Base-by-base conservation (phyloP, 2,329 filamentous ascomycete genomes). In the Hypoxylon sp. region DNA sequence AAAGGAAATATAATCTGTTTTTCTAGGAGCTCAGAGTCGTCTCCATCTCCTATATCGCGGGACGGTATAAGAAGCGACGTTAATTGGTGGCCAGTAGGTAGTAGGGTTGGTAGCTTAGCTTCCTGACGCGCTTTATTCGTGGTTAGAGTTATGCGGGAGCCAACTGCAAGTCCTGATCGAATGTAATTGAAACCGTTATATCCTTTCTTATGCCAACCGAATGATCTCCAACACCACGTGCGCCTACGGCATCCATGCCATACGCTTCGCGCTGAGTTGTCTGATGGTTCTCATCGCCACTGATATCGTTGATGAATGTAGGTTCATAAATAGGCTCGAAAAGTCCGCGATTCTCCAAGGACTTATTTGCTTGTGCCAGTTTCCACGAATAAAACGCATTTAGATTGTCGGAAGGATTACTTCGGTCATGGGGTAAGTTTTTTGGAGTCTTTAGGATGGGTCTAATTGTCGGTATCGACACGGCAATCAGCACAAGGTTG, bases 401-500 rank as follows among this genome's bases (percentile, higher is more conserved):
- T 6, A 31, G 11, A 31, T 44, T 29, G 10, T 44, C 11, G 19
- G 6, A 35, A 13, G 14, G 37, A 3, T 22, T 24, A 44, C 26
- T 55, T 26, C 31, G 37, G 14, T 11, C 39, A n/a, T 17, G 22
- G 1, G n/a, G 17, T 8, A 5, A 3, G 29, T 14, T 26, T 31
- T 22, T 26, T 11, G 52, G 37, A n/a, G 37, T 14, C 4, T 31
- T 42, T 3, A 55, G 39, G 9, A 55, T 46, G 3, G 52, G 52
- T 33, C 37, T 55, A 6, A 55, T 46, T 5, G 52, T 66, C 13
- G 66, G 66, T 52, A 69, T 69, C 1, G 66, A 70, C 9, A 63
- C 67, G 13, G 63, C 63, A 29, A 70, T 56, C 1, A 70, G 63
- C 1, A 70, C 63, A 35, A 67, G 35, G 14, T 70, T 67, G 9